A percentile compares a stretch with the other conserved stretches of the same genome.
Evolutionary conservation across 2,329 filamentous ascomycete species (phyloP).

Genomic region (Colletotrichum salicis): DNA sequence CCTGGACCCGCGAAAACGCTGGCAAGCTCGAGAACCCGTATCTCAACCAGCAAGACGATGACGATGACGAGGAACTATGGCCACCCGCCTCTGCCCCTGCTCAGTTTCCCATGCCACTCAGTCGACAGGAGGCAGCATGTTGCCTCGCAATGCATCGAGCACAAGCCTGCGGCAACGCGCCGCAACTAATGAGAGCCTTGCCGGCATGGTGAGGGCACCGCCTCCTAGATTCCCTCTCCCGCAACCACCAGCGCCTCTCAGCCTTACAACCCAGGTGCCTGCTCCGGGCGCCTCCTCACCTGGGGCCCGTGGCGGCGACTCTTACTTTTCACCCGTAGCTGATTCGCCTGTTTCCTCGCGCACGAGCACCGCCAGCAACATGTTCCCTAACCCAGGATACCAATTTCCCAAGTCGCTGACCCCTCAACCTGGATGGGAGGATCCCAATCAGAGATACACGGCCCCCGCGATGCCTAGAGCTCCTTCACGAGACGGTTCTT

Average conservation of each 20-base stretch:
- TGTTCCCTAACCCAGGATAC: constrained; percentile 68
- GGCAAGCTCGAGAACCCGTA: constrained; percentile 84
- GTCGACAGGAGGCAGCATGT: constrained; percentile 54
- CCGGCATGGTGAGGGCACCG: constrained; percentile 67
- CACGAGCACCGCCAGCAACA: constrained; percentile 78
- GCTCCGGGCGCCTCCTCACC: constrained; percentile 65
- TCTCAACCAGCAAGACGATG: constrained; percentile 70
- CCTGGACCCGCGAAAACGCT: constrained; percentile 78
- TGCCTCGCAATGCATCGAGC: constrained; percentile 75
- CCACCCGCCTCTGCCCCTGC: constrained; percentile 47
- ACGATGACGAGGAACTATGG: constrained; percentile 66
- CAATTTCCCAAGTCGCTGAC: constrained; percentile 81
- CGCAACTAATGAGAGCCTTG: constrained; percentile 76
- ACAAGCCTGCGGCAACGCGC: constrained; percentile 81
- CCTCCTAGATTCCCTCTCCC: constrained; percentile 79
- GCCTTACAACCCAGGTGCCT: constrained; percentile 70
- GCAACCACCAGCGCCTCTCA: constrained; percentile 68
- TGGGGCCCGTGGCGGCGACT: constrained; percentile 73
- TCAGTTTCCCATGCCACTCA: constrained; percentile 47
- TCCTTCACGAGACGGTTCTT: constrained; percentile 80
- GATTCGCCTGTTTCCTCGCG: constrained; percentile 83
- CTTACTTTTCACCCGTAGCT: constrained; percentile 90
- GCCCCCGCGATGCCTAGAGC: constrained; percentile 86
- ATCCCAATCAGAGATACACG: constrained; percentile 84
- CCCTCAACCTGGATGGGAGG: constrained; percentile 75